Conservation (phyloP, 805 yeast genomes). For the Yamadazyma scolyti region DNA sequence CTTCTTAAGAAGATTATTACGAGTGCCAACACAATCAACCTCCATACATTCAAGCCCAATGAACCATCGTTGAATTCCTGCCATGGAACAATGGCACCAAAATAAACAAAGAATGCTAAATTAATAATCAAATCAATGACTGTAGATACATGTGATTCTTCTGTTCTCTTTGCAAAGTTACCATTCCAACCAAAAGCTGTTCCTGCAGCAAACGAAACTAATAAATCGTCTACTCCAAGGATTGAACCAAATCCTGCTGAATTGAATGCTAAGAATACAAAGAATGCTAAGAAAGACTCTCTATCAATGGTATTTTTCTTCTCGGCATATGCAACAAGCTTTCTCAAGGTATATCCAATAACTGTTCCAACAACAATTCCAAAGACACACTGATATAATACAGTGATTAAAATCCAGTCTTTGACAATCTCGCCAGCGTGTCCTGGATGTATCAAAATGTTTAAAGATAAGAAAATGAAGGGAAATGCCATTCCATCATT, state of each 20-base stretch:
- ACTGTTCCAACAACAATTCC: conserved; percentile 73
- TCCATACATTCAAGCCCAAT: conserved; percentile 74
- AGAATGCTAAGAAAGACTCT: conserved; percentile 84
- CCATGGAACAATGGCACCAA: conserved; percentile 93
- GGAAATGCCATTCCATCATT: conserved; percentile 98
- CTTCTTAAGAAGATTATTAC: conserved; percentile 74
- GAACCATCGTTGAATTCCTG: conserved; percentile 57
- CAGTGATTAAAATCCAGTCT: conserved; percentile 75
- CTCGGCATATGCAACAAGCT: conserved; percentile 73
- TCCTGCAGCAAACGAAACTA: conserved; percentile 90
- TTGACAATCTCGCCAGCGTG: conserved; percentile 65
- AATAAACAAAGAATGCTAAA: conserved; percentile 82
- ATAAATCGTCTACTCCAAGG: conserved; percentile 82
- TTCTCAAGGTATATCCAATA: conserved; percentile 69
- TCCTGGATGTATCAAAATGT: conserved; percentile 63
- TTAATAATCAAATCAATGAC: conserved; percentile 84
- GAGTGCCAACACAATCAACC: conserved; percentile 69
- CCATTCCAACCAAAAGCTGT: conserved; percentile 95
- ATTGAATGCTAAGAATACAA: conserved; percentile 73
- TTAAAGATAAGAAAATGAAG: conserved; percentile 67
- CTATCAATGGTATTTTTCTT: conserved; percentile 68
- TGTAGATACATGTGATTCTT: conserved; percentile 81
- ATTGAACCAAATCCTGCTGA: conserved; percentile 90
- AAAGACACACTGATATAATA: conserved; percentile 76
- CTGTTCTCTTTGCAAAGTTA: conserved; percentile 76